Evolutionary conservation across 495 filamentous ascomycete genomes (phyloP), one percentile per base, ranked within the genome.

Genomic region (Penicillium bovifimosum): DNA sequence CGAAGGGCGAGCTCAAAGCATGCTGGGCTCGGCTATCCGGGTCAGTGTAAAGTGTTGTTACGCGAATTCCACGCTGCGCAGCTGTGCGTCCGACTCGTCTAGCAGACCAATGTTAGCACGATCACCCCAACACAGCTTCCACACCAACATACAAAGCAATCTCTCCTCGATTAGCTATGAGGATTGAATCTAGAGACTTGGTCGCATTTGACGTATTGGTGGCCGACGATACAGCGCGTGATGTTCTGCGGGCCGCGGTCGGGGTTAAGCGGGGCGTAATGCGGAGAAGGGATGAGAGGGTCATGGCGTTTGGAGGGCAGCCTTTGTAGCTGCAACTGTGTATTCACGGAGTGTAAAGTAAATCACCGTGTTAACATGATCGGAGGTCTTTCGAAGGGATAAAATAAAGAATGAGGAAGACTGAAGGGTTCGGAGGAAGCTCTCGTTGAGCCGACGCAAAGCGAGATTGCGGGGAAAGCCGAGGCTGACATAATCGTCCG

Each of bases 131-230:
- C 9, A 16, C 28, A 18, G n/a, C 9, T 16, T 11, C 2, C 42
- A 34, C 35, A 13, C 17, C 36, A 16, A 68, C 78, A 44, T 65
- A 87, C 77, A 97, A 75, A 47, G 93, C 95, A 62, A 99, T 99
- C 66, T 99, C 93, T 54, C 93, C 93, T 57, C 93, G 83, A 64
- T 99, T 99, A 13, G 93, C 93, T 63, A 99, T 97, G 1, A 97
- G 76, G 42, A 97, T 86, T 13, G 90, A 95, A 41, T 85, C 85
- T 49, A 97, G 76, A 9, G 90, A 81, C 3, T 61, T 65, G 31
- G 39, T 55, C 18, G 53, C 36, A 20, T 50, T 58, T 27, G 66
- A 16, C 8, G 53, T 45, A 35, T 43, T 59, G 2, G 70, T 55
- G 18, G 65, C 50, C 11, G 74, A 70, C 9, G 70, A 76, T 26